A percentile compares a stretch with the other conserved stretches of the same genome.
These are phyloP conservation scores for Cylindricascospora bacillispora DNA, from an alignment of 1,139 yeast species.

Conservation along the genomic window DNA sequence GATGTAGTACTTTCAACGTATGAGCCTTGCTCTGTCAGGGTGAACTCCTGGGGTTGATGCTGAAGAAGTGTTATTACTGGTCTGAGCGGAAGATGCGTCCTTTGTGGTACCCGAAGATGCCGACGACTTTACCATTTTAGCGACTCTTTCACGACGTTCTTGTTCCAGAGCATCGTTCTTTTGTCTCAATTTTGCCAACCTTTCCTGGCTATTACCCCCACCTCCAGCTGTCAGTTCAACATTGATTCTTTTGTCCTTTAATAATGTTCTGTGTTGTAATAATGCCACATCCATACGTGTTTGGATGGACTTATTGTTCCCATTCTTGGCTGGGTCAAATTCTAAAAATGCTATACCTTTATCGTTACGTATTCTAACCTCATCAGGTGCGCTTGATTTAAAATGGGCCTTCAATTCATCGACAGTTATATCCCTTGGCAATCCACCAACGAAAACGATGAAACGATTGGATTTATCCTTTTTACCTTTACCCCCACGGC, in stretches of 20 bases:
- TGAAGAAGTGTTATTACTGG: slow-evolving; percentile 1
- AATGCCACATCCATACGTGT: slow-evolving; percentile 73
- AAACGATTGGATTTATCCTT: slow-evolving; percentile 51
- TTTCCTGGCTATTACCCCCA: slow-evolving; percentile 73
- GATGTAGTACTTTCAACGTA: no score
- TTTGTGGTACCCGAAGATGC: slow-evolving; percentile 4
- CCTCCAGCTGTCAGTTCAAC: slow-evolving; percentile 98
- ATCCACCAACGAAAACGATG: slow-evolving; percentile 81
- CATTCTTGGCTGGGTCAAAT: slow-evolving; percentile 42
- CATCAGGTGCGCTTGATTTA: slow-evolving; percentile 57
- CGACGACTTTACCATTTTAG: slow-evolving; percentile 19
- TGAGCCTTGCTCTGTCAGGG: slow-evolving; percentile 26
- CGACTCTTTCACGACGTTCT: slow-evolving; percentile 45
- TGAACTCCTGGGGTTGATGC: slow-evolving; percentile 13
- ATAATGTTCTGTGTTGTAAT: slow-evolving; percentile 61
- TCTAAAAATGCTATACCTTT: slow-evolving; percentile 92
- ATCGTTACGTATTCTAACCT: slow-evolving; percentile 63
- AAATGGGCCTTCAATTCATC: slow-evolving; percentile 63
- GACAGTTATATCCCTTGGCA: slow-evolving; percentile 60
- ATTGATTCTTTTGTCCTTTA: slow-evolving; percentile 66
- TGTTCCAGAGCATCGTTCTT: slow-evolving; percentile 65
- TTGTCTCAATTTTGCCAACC: slow-evolving; percentile 58
- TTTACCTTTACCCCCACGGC: slow-evolving; percentile 43
- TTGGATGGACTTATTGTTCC: slow-evolving; percentile 46
- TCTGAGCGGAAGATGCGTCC: background rate